Evolutionary conservation across 2,329 filamentous ascomycete species (phyloP), one percentile per base, ranked within the genome.

Genomic region (Aspergillus fructus): DNA sequence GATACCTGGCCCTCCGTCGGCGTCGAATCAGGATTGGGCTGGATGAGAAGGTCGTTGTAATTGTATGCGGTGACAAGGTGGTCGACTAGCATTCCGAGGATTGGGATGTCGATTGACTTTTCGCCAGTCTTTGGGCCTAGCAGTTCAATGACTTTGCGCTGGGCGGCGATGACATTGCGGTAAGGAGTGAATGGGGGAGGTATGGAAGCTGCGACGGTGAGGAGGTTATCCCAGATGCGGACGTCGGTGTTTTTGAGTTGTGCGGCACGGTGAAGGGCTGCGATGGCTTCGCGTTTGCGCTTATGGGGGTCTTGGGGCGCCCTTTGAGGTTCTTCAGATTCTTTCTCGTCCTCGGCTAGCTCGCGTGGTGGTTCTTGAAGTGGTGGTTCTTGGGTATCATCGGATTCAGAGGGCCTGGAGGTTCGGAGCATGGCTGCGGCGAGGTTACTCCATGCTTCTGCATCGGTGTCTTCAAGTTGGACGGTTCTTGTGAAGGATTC

Each of bases 181-280:
- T 91, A 87, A 0, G 89, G 85, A 0, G 76, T 79, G 30, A 64
- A 58, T 1, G 90, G 88, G 0, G 93, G 93, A 1, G 81, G 82
- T 27, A 94, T 83, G 2, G 91, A 89, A 0, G 90, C 85, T 0
- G 90, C 89, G 21, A 97, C 87, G 0, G 92, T 94, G 56, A 99
- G 84, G 15, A 97, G 89, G 67, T 99, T 99, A 71, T 96, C 91
- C 93, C 93, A 97, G 72, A 99, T 97, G 65, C 91, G 87, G 83
- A 89, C 90, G 76, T 93, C 93, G 66, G 92, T 88, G 73, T 91
- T 84, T 50, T 96, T 91, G 23, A 96, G 84, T 4, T 85, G 83
- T 0, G 93, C 91, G 9, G 93, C 94, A 62, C 90, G 89, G 71
- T 96, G 94, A 74, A 96, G 91, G 0, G 94, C 93, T 5, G 84